These are phyloP conservation scores for Mycena rebaudengoi DNA, from an alignment of 768 basidiomycete species.

Conservation along the genomic window DNA sequence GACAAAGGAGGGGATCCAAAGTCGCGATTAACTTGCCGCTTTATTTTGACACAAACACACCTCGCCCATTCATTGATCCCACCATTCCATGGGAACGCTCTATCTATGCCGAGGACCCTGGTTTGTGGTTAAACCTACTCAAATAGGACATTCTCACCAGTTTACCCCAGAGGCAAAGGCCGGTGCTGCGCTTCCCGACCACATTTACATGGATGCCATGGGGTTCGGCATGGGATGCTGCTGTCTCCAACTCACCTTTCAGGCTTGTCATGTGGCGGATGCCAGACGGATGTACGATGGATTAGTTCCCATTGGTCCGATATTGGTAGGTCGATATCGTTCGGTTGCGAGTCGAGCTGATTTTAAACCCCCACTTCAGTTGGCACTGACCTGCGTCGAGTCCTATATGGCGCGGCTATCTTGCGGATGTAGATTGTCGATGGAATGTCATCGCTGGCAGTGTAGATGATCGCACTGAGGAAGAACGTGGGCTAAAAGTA, in stretches of 20 bases:
- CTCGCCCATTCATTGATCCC: constrained; percentile 89
- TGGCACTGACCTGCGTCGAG: constrained; percentile 95
- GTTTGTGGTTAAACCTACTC: constrained; percentile 45
- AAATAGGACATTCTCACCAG: constrained; percentile 13
- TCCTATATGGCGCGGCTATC: constrained; percentile 92
- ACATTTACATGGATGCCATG: constrained; percentile 99
- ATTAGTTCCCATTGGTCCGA: constrained; percentile 93
- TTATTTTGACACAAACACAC: constrained; percentile 88
- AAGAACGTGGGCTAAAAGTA: constrained; percentile 91
- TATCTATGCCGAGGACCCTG: constrained; percentile 86
- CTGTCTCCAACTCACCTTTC: constrained; percentile 97
- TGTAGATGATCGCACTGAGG: constrained; percentile 95
- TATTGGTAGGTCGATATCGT: constrained; percentile 72
- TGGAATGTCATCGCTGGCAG: constrained; percentile 99
- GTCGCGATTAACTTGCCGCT: constrained; percentile 96
- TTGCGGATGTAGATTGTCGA: constrained; percentile 96
- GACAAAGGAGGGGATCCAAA: constrained; percentile 88
- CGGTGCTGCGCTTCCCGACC: constrained; percentile 87
- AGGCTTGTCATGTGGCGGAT: constrained; percentile 93
- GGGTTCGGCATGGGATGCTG: constrained; percentile 99
- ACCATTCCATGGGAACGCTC: constrained; percentile 89
- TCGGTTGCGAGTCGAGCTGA: not conserved
- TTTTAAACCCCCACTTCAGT: constrained; percentile 50
- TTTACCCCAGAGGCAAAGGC: constrained; percentile 78
- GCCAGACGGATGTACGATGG: constrained; percentile 95